Evolutionary conservation across 2,329 filamentous ascomycete species (phyloP), one percentile per base, ranked within the genome.

Genomic region (Aspergillus sp.): DNA sequence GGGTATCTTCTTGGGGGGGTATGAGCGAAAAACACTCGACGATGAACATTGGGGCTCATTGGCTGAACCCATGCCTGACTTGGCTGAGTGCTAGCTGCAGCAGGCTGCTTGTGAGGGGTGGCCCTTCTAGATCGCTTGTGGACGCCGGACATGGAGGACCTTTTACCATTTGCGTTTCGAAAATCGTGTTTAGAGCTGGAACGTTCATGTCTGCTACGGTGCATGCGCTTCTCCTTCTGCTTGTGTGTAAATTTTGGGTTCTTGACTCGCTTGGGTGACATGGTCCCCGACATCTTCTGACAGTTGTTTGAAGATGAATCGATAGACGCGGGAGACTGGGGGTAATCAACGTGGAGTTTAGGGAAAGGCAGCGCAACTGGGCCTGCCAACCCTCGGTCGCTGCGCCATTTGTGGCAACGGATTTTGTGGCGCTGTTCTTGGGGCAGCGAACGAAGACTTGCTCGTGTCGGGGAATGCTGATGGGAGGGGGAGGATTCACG

Each of bases 341-440:
- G 42, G 18, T n/a, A 20, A 4, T 24, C 18, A 22, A 47, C 12
- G 18, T 24, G 61, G 64, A 24, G 31, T 4, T 63, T 49, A 1
- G 66, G 66, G 36, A 66, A 68, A 6, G 66, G 66, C 29, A 57
- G 58, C 5, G 61, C n/a, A 9, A 58, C 45, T 2, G 54, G 49
- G 18, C 61, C 55, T 2, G 61, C 49, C 39, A 52, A 52, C 32
- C 65, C 63, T 47, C 61, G 39, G 16, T 63, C 58, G 32, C 45
- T 65, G 6, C 56, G 62, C 55, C 65, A 59, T 31, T 64, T 55
- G 14, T 62, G 53, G 29, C 53, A 49, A 36, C 46, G 59, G 3
- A 67, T 20, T 22, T 49, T 59, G 3, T 57, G 58, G 31, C 60
- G 62, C 20, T 65, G 65, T 11, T 66, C 63, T 12, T 53, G 46